Evolutionary conservation across 2,329 filamentous ascomycete species (phyloP), one percentile per base, ranked within the genome.

Genomic region (Piedraia hortae): DNA sequence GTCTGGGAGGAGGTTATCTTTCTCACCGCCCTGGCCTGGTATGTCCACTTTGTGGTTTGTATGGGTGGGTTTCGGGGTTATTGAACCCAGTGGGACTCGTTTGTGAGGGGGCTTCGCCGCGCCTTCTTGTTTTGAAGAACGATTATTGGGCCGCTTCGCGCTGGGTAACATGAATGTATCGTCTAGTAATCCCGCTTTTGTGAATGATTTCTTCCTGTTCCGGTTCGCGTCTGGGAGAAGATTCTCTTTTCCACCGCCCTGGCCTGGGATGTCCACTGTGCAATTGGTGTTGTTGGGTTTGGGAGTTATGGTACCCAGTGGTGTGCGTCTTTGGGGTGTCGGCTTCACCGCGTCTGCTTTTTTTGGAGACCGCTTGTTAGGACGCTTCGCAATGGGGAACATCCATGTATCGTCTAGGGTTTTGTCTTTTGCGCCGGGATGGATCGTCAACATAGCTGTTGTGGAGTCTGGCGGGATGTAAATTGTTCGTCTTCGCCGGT

Each of bases 221-320:
- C 9, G 18, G 8, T 24, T 16, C 9, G 22, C 26, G 3, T 51
- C 52, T 1, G 61, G 62, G 8, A 60, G 61, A 4, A 64, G 34
- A 29, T 68, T 69, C 37, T 68, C 62, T 32, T 69, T 69, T 4
- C 62, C 62, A 4, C 51, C 51, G 15, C 57, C 56, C 21, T 50
- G 49, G 12, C 59, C 60, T 26, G 45, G 34, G n/a, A 55, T 35
- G 32, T 63, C 55, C 19, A 44, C 34, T 57, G 55, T 4, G 41
- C 27, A 23, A 42, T 25, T 13, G 12, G 14, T 25, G 25, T 12
- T 19, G 35, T 15, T 12, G 35, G 12, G 36, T 47, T 30, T 23
- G 16, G 18, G 11, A 4, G 21, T 18, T 16, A 32, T 26, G 17
- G 50, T 45, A 16, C 52, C 50, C 22, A 66, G 37, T 3, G 60